A percentile compares a stretch with the other conserved stretches of the same genome.
Evolutionary conservation across 306 rosid genomes (phyloP).

Genomic region (Trifolium subterraneum): DNA sequence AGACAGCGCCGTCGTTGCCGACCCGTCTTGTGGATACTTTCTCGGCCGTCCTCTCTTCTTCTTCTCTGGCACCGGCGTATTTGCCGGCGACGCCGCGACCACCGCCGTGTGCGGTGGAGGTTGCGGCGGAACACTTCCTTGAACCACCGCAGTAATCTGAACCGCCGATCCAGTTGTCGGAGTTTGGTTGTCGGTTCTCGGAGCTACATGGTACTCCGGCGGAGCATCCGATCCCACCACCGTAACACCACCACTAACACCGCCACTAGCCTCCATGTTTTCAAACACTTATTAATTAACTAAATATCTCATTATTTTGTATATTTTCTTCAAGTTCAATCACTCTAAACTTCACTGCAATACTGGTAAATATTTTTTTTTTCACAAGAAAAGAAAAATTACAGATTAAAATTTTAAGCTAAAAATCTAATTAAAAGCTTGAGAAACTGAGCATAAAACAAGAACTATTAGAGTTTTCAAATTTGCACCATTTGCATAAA

Average conservation of each 20-base stretch:
- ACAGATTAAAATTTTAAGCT: constrained; percentile 23
- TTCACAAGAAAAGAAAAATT: not conserved
- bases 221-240: constrained; percentile 99
- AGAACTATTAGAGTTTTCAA: constrained; percentile 42
- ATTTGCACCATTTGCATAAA: constrained; percentile 39
- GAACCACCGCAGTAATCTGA: constrained; percentile 35
- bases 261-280: constrained; percentile 86
- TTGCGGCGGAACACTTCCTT: constrained; percentile 21
- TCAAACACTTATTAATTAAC: constrained; percentile 40
- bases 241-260: constrained; percentile 83
- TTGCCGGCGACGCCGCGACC: constrained; percentile 19
- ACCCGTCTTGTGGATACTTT: constrained; percentile 90
- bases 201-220: constrained; percentile 90
- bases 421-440: constrained; percentile 32
- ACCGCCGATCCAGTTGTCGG: constrained; percentile 63
- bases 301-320: not conserved
- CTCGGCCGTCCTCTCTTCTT: constrained; percentile 97
- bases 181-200: constrained; percentile 68
- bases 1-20: constrained; percentile 76
- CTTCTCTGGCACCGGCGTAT: constrained; percentile 55
- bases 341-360: constrained; percentile 24
- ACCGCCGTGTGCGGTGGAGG: constrained; percentile 40
- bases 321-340: constrained; percentile 43
- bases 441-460: constrained; percentile 39
- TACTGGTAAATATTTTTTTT: not conserved